phyloP scores from a whole-genome alignment of 2,329 filamentous ascomycete genomes.

The Rhexocercosporidium sp. region DNA sequence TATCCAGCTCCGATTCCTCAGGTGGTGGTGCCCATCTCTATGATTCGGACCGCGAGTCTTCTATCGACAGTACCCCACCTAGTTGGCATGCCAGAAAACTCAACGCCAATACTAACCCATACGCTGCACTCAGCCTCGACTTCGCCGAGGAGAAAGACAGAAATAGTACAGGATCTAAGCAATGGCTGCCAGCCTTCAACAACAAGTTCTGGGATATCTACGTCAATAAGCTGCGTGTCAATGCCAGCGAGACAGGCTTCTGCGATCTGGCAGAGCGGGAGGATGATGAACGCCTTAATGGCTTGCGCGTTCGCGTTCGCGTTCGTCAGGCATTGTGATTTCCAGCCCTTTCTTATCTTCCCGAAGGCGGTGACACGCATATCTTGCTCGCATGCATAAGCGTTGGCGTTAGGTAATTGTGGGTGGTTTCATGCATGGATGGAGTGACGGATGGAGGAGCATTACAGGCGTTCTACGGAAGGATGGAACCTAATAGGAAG shows the following conservation, averaged over 20 bases:
- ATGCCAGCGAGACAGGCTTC: conserved; percentile 38
- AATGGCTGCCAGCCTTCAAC: conserved; percentile 31
- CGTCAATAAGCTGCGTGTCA: conserved; percentile 42
- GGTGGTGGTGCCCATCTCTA: conserved; percentile 6
- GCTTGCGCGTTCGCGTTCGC: not conserved
- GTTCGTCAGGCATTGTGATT: not conserved
- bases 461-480: not conserved
- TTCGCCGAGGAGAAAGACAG: not conserved
- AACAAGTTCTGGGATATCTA: conserved; percentile 40
- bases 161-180: not conserved
- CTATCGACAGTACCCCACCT: not conserved
- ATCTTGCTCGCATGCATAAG: not conserved
- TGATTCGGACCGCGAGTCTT: not conserved
- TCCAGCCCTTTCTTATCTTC: not conserved
- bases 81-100: conserved; percentile 24
- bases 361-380: not conserved
- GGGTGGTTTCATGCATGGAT: not conserved
- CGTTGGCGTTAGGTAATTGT: not conserved
- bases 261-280: conserved; percentile 32
- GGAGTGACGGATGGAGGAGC: not conserved
- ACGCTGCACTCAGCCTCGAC: not conserved
- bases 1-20: not conserved
- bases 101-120: conserved; percentile 1
- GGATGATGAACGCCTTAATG: conserved; percentile 11
- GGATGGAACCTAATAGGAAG: not conserved